Conservation (phyloP, 306 rosid species). For the Leucaena leucocephala region DNA sequence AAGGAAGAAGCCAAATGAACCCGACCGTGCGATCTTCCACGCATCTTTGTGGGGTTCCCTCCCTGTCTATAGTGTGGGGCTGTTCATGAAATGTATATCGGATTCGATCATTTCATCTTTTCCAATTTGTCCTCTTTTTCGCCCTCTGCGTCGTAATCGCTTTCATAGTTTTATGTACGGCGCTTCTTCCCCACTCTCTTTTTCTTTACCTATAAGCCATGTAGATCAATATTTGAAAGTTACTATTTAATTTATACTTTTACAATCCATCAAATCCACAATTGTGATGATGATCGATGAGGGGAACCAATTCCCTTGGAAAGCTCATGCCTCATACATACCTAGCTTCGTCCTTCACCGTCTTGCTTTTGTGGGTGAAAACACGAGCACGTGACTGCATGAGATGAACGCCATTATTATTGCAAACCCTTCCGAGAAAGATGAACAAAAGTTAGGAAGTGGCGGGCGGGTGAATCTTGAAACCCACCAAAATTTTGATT, state of each 20-base stretch:
- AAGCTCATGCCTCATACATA: too few species aligned
- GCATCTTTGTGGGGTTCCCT: conserved; percentile 6
- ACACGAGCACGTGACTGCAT: too few species aligned
- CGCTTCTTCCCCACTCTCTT: too few species aligned
- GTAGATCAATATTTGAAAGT: too few species aligned
- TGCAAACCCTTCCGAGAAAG: not conserved
- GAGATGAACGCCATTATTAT: too few species aligned
- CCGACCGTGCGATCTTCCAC: not conserved
- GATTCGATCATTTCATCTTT: not conserved
- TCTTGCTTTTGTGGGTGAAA: too few species aligned
- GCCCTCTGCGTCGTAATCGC: not conserved
- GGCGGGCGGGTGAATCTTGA: not conserved
- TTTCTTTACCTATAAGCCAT: too few species aligned
- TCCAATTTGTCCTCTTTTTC: not conserved
- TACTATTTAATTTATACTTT: too few species aligned
- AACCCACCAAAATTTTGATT: not conserved
- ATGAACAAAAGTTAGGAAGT: not conserved
- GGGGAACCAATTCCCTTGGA: too few species aligned
- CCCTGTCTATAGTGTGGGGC: not conserved
- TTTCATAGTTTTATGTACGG: not conserved
- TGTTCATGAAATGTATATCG: not conserved
- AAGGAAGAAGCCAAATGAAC: conserved; percentile 37
- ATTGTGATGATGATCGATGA: too few species aligned
- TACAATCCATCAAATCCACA: too few species aligned
- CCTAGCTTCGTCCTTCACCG: too few species aligned